Evolutionary conservation across 192 early-diverging fungal species (phyloP).

Genomic region (Dimargaris verticillata): DNA sequence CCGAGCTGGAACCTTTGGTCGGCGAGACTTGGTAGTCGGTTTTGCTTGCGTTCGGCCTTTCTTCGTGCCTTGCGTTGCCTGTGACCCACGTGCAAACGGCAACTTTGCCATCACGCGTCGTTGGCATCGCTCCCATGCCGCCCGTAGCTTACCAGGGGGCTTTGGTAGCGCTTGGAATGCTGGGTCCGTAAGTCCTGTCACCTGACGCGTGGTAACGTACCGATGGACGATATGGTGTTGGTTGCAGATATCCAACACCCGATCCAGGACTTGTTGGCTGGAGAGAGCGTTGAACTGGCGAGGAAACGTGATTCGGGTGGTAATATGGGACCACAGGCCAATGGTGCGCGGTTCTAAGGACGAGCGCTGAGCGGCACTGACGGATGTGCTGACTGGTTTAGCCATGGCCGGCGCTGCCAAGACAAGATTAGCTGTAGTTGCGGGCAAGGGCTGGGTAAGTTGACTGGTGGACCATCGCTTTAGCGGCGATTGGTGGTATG

Average conservation of each 20-base stretch:
- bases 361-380: background rate
- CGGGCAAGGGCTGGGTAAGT: background rate
- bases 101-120: too few relatives aligned
- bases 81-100: too few relatives aligned
- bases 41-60: slow-evolving; percentile 1
- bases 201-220: background rate
- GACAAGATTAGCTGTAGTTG: background rate
- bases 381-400: background rate
- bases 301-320: slow-evolving; percentile 7
- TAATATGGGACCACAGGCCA: background rate
- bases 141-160: slow-evolving; percentile 13
- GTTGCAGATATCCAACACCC: background rate
- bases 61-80: background rate
- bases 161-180: slow-evolving; percentile 11
- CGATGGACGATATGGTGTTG: slow-evolving; percentile 2
- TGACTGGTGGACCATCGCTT: background rate
- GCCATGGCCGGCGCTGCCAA: background rate
- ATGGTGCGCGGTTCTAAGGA: background rate
- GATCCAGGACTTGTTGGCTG: slow-evolving; percentile 2
- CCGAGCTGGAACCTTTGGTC: background rate
- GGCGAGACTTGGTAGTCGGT: background rate
- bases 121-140: too few relatives aligned
- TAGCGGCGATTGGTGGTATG: background rate
- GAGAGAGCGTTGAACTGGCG: background rate
- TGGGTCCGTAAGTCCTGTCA: background rate